A percentile compares a stretch with the other conserved stretches of the same genome.
Conservation (phyloP, 768 basidiomycete genomes). For the Strobilomyces dryophilus region DNA sequence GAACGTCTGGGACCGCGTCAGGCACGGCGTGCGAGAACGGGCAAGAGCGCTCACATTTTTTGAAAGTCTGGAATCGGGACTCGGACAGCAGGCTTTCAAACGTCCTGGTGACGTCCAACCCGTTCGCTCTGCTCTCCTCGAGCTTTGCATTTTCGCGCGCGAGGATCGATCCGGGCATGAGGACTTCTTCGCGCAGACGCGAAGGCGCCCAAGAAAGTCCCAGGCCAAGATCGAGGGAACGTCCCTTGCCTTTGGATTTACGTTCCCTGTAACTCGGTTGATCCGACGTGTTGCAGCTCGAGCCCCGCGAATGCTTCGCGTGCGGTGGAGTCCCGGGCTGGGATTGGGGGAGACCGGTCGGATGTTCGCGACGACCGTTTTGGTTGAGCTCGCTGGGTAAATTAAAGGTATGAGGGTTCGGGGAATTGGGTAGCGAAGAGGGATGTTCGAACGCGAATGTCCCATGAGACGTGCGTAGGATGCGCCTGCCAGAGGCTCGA, state of each 20-base stretch:
- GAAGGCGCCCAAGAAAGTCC: conserved; percentile 72
- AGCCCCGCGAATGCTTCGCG: conserved; percentile 26
- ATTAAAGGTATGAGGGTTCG: conserved; percentile 17
- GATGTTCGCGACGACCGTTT: conserved; percentile 1
- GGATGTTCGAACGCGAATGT: conserved; percentile 68
- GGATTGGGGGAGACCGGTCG: conserved; percentile 9
- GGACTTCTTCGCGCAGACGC: conserved; percentile 61
- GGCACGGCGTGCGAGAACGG: conserved; percentile 5
- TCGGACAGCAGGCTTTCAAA: conserved; percentile 36
- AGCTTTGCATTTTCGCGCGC: conserved; percentile 28
- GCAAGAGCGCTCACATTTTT: conserved; percentile 52
- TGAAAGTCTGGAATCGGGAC: conserved; percentile 41
- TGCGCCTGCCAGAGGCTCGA: conserved; percentile 43
- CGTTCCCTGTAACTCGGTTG: conserved; percentile 15
- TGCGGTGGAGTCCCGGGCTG: conserved; percentile 20
- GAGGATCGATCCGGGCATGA: conserved; percentile 41
- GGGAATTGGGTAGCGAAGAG: conserved; percentile 46
- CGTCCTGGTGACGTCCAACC: conserved; percentile 33
- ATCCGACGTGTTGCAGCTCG: conserved; percentile 25
- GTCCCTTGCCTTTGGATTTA: conserved; percentile 48
- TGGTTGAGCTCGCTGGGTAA: conserved; percentile 16
- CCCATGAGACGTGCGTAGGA: conserved; percentile 46
- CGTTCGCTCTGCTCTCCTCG: conserved; percentile 16
- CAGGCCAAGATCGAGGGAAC: conserved; percentile 66
- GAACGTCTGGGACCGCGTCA: conserved; percentile 49